These are phyloP conservation scores for Musa acuminata DNA, from an alignment of 176 grass and related monocot genomes.

Conservation along the genomic window DNA sequence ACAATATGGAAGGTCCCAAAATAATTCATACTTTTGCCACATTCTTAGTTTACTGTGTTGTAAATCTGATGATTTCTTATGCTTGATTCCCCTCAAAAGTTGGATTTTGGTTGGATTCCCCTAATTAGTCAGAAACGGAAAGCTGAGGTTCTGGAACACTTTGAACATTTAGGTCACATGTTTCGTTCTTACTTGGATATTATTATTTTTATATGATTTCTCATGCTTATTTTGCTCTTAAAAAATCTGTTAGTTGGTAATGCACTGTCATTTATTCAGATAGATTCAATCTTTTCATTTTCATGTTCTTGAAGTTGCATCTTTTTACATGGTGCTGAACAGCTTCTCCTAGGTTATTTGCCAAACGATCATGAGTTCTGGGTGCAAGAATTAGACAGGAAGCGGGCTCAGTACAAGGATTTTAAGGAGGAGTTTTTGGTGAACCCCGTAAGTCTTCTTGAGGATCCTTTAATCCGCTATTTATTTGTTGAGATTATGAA, in stretches of 20 bases:
- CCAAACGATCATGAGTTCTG: conserved; percentile 55
- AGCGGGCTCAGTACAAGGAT: conserved; percentile 45
- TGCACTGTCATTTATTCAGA: neutral
- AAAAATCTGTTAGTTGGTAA: neutral
- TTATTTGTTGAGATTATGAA: no score
- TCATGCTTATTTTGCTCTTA: neutral
- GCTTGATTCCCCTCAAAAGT: neutral
- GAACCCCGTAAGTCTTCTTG: conserved; percentile 53
- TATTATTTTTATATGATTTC: neutral
- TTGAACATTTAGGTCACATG: no score
- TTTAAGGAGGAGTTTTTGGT: conserved; percentile 74
- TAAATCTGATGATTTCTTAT: neutral
- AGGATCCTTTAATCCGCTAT: neutral
- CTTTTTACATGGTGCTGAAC: conserved; percentile 25
- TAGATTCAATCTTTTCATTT: neutral
- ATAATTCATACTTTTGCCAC: neutral
- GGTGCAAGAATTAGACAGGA: conserved; percentile 56
- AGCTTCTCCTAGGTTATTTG: conserved; percentile 80
- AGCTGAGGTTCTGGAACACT: neutral
- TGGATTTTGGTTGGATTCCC: neutral
- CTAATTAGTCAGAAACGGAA: neutral
- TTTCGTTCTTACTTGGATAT: no score
- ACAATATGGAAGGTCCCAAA: conserved; percentile 73
- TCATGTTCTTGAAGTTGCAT: neutral
- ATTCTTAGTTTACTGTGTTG: conserved; percentile 9